Conservation (phyloP, 305 asterid species). For the Solanum hybrid region DNA sequence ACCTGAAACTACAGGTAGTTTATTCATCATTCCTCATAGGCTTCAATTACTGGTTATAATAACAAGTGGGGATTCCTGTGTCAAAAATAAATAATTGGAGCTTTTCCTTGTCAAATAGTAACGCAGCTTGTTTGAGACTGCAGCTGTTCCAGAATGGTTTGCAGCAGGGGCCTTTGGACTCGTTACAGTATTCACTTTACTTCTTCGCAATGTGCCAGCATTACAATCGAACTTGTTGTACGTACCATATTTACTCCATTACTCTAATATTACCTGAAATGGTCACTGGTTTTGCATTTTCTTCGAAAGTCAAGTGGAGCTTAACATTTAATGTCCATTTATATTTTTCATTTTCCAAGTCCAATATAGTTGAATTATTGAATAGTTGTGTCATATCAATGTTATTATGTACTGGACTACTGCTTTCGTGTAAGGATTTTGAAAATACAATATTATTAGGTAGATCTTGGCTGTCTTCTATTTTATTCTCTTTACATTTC, state of each 20-base stretch:
- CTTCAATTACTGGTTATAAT: not conserved
- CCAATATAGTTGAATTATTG: not conserved
- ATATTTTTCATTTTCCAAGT: not conserved
- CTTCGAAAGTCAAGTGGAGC: not conserved
- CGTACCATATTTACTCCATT: constrained; percentile 14
- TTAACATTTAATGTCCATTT: not conserved
- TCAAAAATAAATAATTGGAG: constrained; percentile 4
- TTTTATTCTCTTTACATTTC: not conserved
- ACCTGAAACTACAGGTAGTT: constrained; percentile 69
- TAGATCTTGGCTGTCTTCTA: not conserved
- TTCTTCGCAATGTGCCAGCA: constrained; percentile 89
- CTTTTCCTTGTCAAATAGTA: not conserved
- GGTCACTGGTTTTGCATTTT: not conserved
- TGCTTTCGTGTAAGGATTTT: not conserved
- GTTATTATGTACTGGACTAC: not conserved
- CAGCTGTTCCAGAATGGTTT: constrained; percentile 99
- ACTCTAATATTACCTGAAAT: not conserved
- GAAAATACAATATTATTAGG: not conserved
- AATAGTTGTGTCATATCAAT: not conserved
- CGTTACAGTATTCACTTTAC: constrained; percentile 76
- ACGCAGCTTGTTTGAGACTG: constrained; percentile 21
- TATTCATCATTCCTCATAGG: not conserved
- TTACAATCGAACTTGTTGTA: constrained; percentile 73
- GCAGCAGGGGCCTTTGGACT: constrained; percentile 95
- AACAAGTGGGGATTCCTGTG: not conserved